phyloP scores from a whole-genome alignment of 75 land plant species.

The Pinus tabuliformis region DNA sequence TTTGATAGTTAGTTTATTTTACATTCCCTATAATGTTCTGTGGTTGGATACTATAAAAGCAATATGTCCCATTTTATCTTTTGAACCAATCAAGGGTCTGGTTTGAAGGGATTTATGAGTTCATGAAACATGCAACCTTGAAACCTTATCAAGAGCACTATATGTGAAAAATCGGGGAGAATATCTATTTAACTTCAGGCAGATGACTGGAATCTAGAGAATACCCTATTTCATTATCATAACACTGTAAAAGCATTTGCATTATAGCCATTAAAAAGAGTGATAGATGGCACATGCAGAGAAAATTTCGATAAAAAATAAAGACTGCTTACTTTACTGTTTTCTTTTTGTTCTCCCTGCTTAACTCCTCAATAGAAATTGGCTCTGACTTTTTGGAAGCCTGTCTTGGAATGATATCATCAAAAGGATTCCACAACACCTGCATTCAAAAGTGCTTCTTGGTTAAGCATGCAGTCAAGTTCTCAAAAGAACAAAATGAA shows the following conservation, averaged over 20 bases:
- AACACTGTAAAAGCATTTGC: no score
- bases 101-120: not conserved
- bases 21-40: no score
- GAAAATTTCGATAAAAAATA: not conserved
- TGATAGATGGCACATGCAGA: no score
- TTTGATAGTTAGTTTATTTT: no score
- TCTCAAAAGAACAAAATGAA: not conserved
- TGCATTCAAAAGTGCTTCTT: conserved; percentile 18
- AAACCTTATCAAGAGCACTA: not conserved
- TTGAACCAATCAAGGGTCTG: not conserved
- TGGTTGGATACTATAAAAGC: no score
- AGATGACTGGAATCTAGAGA: no score
- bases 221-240: no score
- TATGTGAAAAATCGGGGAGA: not conserved
- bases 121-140: not conserved
- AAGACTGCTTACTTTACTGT: conserved; percentile 52
- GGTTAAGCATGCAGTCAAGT: not conserved
- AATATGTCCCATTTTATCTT: not conserved
- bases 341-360: conserved; percentile 48
- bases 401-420: conserved; percentile 80
- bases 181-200: no score
- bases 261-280: no score
- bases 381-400: conserved; percentile 16
- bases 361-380: conserved; percentile 12
- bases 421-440: conserved; percentile 99